Conservation (phyloP, 2,329 filamentous ascomycete genomes). For the Emergomyces africanus region DNA sequence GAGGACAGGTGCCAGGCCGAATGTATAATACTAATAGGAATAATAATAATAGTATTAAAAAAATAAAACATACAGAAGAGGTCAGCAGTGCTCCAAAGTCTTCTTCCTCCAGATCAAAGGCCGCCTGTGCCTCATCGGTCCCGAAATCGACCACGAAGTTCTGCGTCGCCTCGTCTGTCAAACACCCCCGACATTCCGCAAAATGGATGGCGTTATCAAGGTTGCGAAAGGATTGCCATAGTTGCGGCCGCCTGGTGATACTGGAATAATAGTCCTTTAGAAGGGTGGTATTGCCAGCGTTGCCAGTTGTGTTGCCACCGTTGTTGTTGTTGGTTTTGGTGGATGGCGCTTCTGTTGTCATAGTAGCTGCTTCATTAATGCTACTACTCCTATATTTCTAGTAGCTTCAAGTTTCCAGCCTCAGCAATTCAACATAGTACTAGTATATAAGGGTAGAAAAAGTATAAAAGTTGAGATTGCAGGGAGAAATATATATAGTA, state of each 20-base stretch:
- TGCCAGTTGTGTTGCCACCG: not conserved
- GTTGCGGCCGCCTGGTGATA: slow-evolving; percentile 10
- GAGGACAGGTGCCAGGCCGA: too few species aligned
- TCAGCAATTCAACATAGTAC: not conserved
- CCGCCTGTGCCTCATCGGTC: slow-evolving; percentile 29
- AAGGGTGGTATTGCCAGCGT: slow-evolving; percentile 8
- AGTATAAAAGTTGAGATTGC: too few species aligned
- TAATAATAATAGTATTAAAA: not conserved
- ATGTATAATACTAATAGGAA: too few species aligned
- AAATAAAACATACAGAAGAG: slow-evolving; percentile 20
- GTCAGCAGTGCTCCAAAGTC: slow-evolving; percentile 24
- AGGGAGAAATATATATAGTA: not conserved
- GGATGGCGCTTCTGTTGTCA: not conserved
- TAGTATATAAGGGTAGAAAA: not conserved
- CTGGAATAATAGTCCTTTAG: slow-evolving; percentile 21
- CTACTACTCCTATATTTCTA: too few species aligned
- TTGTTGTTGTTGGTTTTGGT: not conserved
- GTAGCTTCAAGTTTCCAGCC: not conserved
- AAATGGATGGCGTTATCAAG: slow-evolving; percentile 27
- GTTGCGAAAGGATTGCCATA: slow-evolving; percentile 20
- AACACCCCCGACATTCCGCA: slow-evolving; percentile 14
- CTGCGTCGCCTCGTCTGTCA: slow-evolving; percentile 19
- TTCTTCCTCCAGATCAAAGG: slow-evolving; percentile 22
- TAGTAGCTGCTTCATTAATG: too few species aligned
- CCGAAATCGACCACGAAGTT: slow-evolving; percentile 35